A percentile compares a stretch with the other conserved stretches of the same genome.
phyloP scores from a whole-genome alignment of 2,329 filamentous ascomycete genomes.

The Orbilia oligospora region DNA sequence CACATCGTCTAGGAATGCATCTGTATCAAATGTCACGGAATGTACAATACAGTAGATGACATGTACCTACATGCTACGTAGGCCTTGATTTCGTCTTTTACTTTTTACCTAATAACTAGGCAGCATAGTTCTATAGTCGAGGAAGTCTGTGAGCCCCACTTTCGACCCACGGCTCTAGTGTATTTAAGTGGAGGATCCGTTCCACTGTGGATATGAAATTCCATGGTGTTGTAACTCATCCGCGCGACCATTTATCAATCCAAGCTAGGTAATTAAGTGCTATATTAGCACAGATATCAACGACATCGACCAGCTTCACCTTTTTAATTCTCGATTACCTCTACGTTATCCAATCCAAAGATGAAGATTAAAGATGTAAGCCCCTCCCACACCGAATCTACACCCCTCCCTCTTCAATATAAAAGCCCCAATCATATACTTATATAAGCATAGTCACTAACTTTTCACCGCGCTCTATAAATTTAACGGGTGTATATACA shows the following conservation, averaged over 20 bases:
- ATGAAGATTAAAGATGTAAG: conserved; percentile 61
- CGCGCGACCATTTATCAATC: too few relatives aligned
- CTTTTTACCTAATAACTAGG: neutral
- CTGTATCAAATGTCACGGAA: neutral
- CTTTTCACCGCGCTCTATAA: too few relatives aligned
- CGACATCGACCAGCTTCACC: too few relatives aligned
- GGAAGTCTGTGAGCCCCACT: neutral
- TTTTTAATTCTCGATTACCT: too few relatives aligned
- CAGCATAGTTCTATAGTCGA: neutral
- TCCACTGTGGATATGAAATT: conserved; percentile 17
- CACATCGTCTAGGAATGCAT: conserved; percentile 11
- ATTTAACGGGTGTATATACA: neutral
- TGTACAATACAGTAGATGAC: too few relatives aligned
- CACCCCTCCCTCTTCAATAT: too few relatives aligned
- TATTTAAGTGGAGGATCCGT: conserved; percentile 31
- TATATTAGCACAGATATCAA: too few relatives aligned
- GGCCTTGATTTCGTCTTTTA: neutral
- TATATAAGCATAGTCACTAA: too few relatives aligned
- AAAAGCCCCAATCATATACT: too few relatives aligned
- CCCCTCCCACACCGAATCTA: neutral
- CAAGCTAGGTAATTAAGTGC: too few relatives aligned
- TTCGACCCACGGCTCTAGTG: neutral
- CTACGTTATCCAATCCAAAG: too few relatives aligned
- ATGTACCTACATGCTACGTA: neutral
- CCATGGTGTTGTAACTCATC: conserved; percentile 25